A percentile compares a stretch with the other conserved stretches of the same genome.
Evolutionary conservation across 116 monocot species (phyloP).

Genomic region (Cymodocea nodosa): DNA sequence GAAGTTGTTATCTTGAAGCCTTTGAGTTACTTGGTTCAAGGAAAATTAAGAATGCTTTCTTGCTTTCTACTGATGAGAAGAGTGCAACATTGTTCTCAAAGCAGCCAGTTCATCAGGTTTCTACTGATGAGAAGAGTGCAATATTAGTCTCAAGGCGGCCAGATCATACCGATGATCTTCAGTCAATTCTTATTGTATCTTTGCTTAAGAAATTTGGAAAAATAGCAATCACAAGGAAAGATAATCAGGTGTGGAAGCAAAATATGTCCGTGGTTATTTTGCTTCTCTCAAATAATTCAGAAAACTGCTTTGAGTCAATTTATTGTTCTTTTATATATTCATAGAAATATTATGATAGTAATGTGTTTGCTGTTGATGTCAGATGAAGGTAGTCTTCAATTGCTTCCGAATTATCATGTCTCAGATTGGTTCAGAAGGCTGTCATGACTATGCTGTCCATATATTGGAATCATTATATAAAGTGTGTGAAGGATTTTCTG

Average conservation of each 20-base stretch:
- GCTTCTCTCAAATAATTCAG: background rate
- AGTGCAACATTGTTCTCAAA: background rate
- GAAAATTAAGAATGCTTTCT: slow-evolving; percentile 40
- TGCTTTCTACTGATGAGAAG: slow-evolving; percentile 20
- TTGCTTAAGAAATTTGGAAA: slow-evolving; percentile 72
- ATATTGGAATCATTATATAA: slow-evolving; percentile 71
- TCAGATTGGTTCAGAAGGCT: slow-evolving; percentile 47
- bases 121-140: slow-evolving; percentile 3
- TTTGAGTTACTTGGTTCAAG: slow-evolving; percentile 77
- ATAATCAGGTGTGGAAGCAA: slow-evolving; percentile 39
- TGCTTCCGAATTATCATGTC: slow-evolving; percentile 45
- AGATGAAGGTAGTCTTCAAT: slow-evolving; percentile 72
- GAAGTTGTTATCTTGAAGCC: slow-evolving; percentile 40
- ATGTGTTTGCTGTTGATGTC: slow-evolving; percentile 7
- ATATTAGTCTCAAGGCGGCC: slow-evolving; percentile 4
- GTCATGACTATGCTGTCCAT: slow-evolving; percentile 35
- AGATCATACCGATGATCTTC: slow-evolving; percentile 20
- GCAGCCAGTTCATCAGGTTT: slow-evolving; percentile 14
- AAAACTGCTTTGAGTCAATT: background rate
- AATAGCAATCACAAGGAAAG: slow-evolving; percentile 44
- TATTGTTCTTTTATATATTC: too few species aligned
- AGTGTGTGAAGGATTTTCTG: slow-evolving; percentile 84
- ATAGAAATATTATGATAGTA: background rate
- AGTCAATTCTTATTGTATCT: slow-evolving; percentile 54
- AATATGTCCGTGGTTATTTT: background rate